Evolutionary conservation across 345 rosid genomes (phyloP), one percentile per base, ranked within the genome.

Genomic region (Kernera saxatilis): DNA sequence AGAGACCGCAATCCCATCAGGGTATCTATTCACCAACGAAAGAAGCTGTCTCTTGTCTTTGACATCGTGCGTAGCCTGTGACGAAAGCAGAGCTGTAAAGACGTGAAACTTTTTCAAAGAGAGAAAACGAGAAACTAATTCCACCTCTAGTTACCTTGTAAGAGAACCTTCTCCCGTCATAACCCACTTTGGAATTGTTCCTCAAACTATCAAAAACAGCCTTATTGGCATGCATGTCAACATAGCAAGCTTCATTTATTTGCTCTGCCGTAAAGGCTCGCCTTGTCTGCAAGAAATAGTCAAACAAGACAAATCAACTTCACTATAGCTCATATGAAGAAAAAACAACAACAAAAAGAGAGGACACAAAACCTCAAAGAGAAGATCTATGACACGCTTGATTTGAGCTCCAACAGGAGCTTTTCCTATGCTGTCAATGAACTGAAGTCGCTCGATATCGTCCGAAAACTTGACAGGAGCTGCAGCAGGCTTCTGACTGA

Each of bases 371-470:
- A 87, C 89, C 88, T 82, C 84, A 1, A 55, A 60, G 35, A 90
- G 67, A 53, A 82, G 80, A 67, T 88, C 89, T 14, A 93, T 90
- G 62, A 92, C 93, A 10, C 88, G 91, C 80, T 90, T 92, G 57
- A 92, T 88, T 83, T 90, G 97, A 69, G 95, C 88, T 11, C 95
- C 91, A 17, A 82, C 93, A 48, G 88, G 88, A 13, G 78, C 79
- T 77, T 88, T 90, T 17, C 97, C 81, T 1, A 89, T 84, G 52
- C 78, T 81, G 49, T 79, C 78, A 29, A 86, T 86, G 15, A 58
- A 67, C 65, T 87, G 87, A 64, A 85, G 91, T 27, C 89, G 84
- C 77, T 92, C 86, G 0, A 97, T 87, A 53, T 88, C 90, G 60
- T 85, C 81, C 0, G 96, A 92, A 72, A 87, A 92, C 72, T 83